phyloP scores from a whole-genome alignment of 164 flowering plant species.

The Pachysandra terminalis region DNA sequence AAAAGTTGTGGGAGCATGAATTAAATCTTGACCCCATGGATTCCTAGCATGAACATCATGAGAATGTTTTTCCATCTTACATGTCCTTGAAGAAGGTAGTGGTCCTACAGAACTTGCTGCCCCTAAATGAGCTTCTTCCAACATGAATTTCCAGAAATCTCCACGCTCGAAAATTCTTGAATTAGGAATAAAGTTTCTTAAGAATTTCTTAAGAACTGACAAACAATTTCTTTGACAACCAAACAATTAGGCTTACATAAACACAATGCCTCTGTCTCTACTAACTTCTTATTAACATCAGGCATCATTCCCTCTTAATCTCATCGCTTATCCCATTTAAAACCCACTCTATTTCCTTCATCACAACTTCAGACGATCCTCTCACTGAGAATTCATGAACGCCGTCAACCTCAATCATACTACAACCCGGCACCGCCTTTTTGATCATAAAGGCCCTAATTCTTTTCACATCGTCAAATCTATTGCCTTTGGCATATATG shows the following conservation, averaged over 20 bases:
- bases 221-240: not conserved
- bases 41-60: too few relatives aligned
- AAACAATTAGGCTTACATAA: not conserved
- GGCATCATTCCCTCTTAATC: slow-evolving; percentile 18
- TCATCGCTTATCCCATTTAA: slow-evolving; percentile 28
- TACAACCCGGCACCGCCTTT: slow-evolving; percentile 63
- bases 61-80: too few relatives aligned
- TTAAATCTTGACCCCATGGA: too few relatives aligned
- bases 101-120: too few relatives aligned
- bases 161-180: not conserved
- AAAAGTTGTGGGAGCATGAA: too few relatives aligned
- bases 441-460: slow-evolving; percentile 54
- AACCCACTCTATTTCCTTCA: slow-evolving; percentile 34
- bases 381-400: slow-evolving; percentile 53
- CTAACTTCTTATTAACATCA: not conserved
- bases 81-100: too few relatives aligned
- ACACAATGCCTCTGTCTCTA: slow-evolving; percentile 4
- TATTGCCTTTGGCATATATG: slow-evolving; percentile 57
- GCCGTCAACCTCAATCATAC: slow-evolving; percentile 68
- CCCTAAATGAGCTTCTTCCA: too few relatives aligned
- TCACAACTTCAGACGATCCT: slow-evolving; percentile 37
- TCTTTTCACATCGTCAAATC: slow-evolving; percentile 47
- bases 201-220: not conserved
- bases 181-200: not conserved
- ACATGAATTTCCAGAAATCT: not conserved